These are phyloP conservation scores for Aegilops tauschii DNA, from an alignment of 176 grass and related monocot species.

Conservation along the genomic window DNA sequence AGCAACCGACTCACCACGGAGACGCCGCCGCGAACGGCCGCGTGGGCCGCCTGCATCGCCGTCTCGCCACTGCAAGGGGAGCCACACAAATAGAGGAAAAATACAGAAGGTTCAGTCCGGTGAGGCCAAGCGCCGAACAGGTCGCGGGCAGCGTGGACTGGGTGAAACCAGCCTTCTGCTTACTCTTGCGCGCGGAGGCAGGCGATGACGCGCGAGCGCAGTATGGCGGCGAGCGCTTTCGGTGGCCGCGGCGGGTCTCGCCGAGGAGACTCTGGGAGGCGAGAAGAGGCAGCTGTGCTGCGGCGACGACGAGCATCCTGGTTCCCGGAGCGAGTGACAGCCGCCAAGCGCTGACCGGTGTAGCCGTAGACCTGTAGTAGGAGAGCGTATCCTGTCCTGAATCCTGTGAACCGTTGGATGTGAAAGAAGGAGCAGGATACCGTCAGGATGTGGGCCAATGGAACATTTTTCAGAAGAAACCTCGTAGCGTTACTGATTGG, in stretches of 20 bases:
- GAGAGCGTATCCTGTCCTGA: too few relatives aligned
- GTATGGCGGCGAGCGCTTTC: conserved; percentile 38
- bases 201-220: conserved; percentile 47
- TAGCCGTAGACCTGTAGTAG: too few relatives aligned
- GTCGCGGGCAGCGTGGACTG: not conserved
- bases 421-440: too few relatives aligned
- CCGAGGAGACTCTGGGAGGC: not conserved
- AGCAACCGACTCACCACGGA: conserved; percentile 64
- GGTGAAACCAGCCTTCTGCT: not conserved
- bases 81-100: not conserved
- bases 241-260: not conserved
- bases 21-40: conserved; percentile 64
- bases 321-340: not conserved
- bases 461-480: too few relatives aligned
- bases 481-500: too few relatives aligned
- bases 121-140: conserved; percentile 15
- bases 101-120: not conserved
- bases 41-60: conserved; percentile 66
- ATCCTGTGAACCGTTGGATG: too few relatives aligned
- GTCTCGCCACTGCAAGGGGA: conserved; percentile 50
- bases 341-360: not conserved
- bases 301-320: conserved; percentile 19
- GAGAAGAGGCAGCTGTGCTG: conserved; percentile 7
- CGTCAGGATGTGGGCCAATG: too few relatives aligned
- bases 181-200: conserved; percentile 60